Evolutionary conservation across 176 grass and related monocot genomes (phyloP).

Genomic region (Guadua angustifolia): DNA sequence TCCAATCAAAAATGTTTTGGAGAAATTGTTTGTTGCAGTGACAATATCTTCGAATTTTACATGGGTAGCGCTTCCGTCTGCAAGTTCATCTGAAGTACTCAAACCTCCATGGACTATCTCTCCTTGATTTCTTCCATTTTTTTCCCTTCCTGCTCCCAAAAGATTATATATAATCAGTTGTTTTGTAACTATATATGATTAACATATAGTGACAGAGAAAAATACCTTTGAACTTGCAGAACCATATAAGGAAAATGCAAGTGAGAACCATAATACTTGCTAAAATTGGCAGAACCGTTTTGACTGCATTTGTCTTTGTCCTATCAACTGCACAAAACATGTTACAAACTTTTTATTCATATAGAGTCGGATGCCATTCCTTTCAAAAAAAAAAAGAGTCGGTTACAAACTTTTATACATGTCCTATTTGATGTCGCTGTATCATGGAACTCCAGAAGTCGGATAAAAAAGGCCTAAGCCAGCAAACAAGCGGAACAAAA

Average conservation of each 20-base stretch:
- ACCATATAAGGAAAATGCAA: not conserved
- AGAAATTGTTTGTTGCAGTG: slow-evolving; percentile 46
- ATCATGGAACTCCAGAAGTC: too few relatives aligned
- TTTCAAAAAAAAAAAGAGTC: too few relatives aligned
- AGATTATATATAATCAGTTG: not conserved
- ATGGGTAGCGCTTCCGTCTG: not conserved
- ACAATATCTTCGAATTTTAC: slow-evolving; percentile 32
- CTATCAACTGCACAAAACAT: not conserved
- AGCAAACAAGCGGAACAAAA: too few relatives aligned
- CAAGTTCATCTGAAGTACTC: not conserved
- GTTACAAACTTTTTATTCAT: not conserved
- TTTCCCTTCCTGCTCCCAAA: not conserved
- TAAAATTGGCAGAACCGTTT: not conserved
- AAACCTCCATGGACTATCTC: not conserved
- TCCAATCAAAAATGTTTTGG: slow-evolving; percentile 41
- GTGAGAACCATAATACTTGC: not conserved
- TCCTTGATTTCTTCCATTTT: not conserved
- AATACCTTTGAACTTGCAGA: slow-evolving; percentile 21
- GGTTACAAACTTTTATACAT: too few relatives aligned
- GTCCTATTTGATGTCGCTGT: too few relatives aligned
- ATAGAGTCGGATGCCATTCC: too few relatives aligned
- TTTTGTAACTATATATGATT: not conserved
- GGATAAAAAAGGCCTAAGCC: too few relatives aligned
- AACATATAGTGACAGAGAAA: not conserved
- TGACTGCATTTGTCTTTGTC: not conserved